Evolutionary conservation across 257 asterid genomes (phyloP).

Genomic region (Cruciata laevipes): DNA sequence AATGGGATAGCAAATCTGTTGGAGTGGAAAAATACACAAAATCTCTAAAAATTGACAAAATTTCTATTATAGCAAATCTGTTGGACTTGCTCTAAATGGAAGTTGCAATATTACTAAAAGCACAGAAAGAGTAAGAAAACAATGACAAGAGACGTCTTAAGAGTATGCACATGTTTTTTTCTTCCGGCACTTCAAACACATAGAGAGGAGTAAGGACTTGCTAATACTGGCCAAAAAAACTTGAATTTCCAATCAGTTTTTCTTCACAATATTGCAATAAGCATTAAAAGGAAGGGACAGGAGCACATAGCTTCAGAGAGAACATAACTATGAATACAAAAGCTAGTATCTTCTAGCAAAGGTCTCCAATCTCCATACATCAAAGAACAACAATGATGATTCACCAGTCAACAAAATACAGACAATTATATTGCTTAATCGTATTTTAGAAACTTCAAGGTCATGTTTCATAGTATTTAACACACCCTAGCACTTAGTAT

Average conservation of each 20-base stretch:
- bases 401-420: background rate
- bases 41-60: too few relatives aligned
- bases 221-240: background rate
- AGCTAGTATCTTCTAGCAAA: background rate
- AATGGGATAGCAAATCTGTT: too few relatives aligned
- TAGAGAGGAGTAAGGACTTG: background rate
- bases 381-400: background rate
- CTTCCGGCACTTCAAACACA: background rate
- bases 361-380: constrained; percentile 6
- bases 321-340: background rate
- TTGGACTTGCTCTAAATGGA: too few relatives aligned
- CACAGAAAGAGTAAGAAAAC: background rate
- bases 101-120: background rate
- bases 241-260: background rate
- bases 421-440: background rate
- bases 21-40: too few relatives aligned
- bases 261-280: background rate
- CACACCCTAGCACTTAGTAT: background rate
- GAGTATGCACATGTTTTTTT: background rate
- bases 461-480: background rate
- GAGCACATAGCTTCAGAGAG: background rate
- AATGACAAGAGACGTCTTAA: background rate
- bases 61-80: too few relatives aligned
- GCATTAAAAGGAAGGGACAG: background rate
- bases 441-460: background rate